Evolutionary conservation across 108 stramenopile genomes (phyloP).

Genomic region (Seminavis robusta): DNA sequence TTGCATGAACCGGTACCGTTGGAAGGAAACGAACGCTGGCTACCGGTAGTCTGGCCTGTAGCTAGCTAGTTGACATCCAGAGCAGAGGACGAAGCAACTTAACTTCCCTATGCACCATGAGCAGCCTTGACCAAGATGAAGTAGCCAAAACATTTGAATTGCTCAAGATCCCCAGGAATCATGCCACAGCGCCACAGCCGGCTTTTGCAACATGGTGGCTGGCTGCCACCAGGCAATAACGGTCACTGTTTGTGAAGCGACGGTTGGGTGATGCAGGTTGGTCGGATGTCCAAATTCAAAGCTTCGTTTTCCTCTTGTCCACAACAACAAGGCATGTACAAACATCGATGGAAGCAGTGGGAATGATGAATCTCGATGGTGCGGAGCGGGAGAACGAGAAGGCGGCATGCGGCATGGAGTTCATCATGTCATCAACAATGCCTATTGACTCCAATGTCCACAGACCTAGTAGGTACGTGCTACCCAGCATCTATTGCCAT

Average conservation of each 20-base stretch:
- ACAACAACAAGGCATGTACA: constrained; percentile 79
- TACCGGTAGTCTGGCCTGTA: too few species aligned
- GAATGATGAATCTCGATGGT: constrained; percentile 74
- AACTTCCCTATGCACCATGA: too few species aligned
- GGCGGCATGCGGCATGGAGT: constrained; percentile 90
- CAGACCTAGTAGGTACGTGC: constrained; percentile 66
- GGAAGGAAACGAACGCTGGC: too few species aligned
- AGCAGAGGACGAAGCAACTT: too few species aligned
- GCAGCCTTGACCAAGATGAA: too few species aligned
- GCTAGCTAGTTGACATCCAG: too few species aligned
- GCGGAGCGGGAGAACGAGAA: constrained; percentile 99
- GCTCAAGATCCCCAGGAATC: constrained; percentile 68
- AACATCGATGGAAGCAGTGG: too few species aligned
- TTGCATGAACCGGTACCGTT: too few species aligned
- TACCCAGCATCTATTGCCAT: not conserved
- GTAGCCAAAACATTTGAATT: constrained; percentile 45
- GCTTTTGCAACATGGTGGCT: constrained; percentile 66
- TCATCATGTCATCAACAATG: constrained; percentile 97
- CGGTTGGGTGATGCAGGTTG: constrained; percentile 76
- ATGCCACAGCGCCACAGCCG: constrained; percentile 76
- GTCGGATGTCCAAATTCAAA: constrained; percentile 83
- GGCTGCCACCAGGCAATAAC: constrained; percentile 62
- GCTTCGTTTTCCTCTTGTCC: constrained; percentile 64
- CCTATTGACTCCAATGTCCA: constrained; percentile 95
- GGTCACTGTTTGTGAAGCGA: constrained; percentile 65